Evolutionary conservation across 2,329 filamentous ascomycete species (phyloP), one percentile per base, ranked within the genome.

Genomic region (Verticillium albo-atrum): DNA sequence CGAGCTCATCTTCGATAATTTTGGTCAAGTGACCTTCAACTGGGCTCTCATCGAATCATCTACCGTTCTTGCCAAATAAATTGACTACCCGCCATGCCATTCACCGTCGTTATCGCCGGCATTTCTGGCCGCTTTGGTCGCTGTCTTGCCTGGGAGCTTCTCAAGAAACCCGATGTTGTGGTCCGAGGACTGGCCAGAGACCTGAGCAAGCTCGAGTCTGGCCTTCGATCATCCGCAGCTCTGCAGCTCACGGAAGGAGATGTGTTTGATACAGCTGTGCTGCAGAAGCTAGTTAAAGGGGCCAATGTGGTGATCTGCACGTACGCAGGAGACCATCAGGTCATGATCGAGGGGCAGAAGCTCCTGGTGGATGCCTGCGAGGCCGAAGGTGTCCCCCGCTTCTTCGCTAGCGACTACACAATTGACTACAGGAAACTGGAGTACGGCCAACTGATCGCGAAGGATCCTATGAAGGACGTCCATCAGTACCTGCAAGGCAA

Each of bases 281-380:
- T 32, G 30, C 5, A 12, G 12, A 7, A 32, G 30, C 30, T 32
- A 2, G 5, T 12, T 6, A 32, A 12, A 3, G 30, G 30, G 30
- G 30, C 30, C 62, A 68, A 76, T 52, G 70, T 76, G 0, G 66
- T 74, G 25, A 66, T 78, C 23, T 78, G 75, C 66, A 71, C 69
- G 60, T 78, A 79, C 58, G 67, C 77, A 0, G 75, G 75, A 17
- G 68, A 72, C 57, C 58, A 71, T 20, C 62, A 68, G 9, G 61
- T 78, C 37, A 79, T 78, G 77, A 58, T 71, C 1, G 68, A 75
- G 1, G 76, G 75, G 0, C 76, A 79, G 59, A 77, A 76, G 56
- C 50, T 66, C 0, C 69, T 79, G 6, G 72, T 79, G 34, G 76
- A 79, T 59, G 70, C 72, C 2, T 76, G 74, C 59, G 71, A 72